Conservation (phyloP, 164 flowering plant species). For the Buxus sempervirens region DNA sequence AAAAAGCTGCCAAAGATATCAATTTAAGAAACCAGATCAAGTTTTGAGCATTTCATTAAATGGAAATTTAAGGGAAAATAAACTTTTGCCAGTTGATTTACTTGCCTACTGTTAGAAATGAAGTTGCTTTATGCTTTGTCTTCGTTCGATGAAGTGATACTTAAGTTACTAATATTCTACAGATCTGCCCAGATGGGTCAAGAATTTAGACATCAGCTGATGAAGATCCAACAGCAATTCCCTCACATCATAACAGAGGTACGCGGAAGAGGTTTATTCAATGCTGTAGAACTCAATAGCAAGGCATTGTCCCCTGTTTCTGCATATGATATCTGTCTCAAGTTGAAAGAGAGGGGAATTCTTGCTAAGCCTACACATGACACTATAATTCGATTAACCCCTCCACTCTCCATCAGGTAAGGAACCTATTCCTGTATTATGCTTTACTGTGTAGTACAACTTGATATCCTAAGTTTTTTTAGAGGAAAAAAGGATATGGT, state of each 20-base stretch:
- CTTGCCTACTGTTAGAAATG: background rate
- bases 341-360: slow-evolving; percentile 88
- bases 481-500: background rate
- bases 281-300: slow-evolving; percentile 81
- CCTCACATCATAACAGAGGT: slow-evolving; percentile 74
- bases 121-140: background rate
- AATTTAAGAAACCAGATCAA: too few relatives aligned
- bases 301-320: slow-evolving; percentile 57
- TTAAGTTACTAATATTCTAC: slow-evolving; percentile 4
- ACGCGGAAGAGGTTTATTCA: slow-evolving; percentile 89
- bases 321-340: slow-evolving; percentile 87
- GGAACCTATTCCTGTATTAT: background rate
- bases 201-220: slow-evolving; percentile 58
- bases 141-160: too few relatives aligned
- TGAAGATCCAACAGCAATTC: slow-evolving; percentile 56
- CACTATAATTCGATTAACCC: slow-evolving; percentile 80
- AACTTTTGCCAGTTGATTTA: background rate
- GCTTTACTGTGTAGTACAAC: background rate
- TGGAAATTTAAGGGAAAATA: background rate
- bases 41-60: background rate
- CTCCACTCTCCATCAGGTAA: slow-evolving; percentile 91
- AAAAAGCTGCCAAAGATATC: too few relatives aligned
- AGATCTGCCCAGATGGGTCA: slow-evolving; percentile 80
- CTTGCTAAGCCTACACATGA: slow-evolving; percentile 97
- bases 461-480: background rate